Evolutionary conservation across 495 filamentous ascomycete genomes (phyloP), one percentile per base, ranked within the genome.

Genomic region (Lentithecium fluviatile): DNA sequence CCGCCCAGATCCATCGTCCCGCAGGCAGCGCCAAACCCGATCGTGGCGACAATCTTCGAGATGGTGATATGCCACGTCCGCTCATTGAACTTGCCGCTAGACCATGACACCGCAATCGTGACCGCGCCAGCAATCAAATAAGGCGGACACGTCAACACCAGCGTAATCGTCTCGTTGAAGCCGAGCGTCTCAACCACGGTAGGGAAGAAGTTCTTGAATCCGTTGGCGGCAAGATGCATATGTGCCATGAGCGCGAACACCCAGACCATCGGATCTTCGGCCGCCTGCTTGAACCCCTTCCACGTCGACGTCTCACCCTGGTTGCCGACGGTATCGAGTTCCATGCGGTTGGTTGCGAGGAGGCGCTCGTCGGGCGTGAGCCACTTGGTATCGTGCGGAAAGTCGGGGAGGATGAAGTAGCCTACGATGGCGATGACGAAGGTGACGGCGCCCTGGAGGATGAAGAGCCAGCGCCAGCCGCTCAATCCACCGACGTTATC

Each of bases 181-280:
- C 80, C 81, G 0, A 85, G 73, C 0, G 77, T 81, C 51, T 76
- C 68, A 10, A 82, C 75, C 46, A 83, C 79, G 21, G 75, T 82
- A 0, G 82, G 82, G 74, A 83, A 83, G 71, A 83, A 80, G 60
- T 77, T 76, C 61, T 74, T 78, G 68, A 77, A 77, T 13, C 70
- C 71, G 48, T 74, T 74, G 26, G 76, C 71, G 12, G 72, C 52
- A 13, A 76, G 46, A 49, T 71, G 69, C 36, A 70, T 57, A 51
- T 73, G 53, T 20, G 58, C 60, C 60, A 70, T 65, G 19, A 73
- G 53, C 21, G 56, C 58, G 56, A 77, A 74, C 10, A 77, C 7
- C 71, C 73, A 80, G 26, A 77, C 64, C n/a, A 66, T 62, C 34
- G 70, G 72, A 57, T 80, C 78, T 20, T 57, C 55, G 12, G 65